Conservation (phyloP, 768 basidiomycete genomes). For the Tulasnella sp. region DNA sequence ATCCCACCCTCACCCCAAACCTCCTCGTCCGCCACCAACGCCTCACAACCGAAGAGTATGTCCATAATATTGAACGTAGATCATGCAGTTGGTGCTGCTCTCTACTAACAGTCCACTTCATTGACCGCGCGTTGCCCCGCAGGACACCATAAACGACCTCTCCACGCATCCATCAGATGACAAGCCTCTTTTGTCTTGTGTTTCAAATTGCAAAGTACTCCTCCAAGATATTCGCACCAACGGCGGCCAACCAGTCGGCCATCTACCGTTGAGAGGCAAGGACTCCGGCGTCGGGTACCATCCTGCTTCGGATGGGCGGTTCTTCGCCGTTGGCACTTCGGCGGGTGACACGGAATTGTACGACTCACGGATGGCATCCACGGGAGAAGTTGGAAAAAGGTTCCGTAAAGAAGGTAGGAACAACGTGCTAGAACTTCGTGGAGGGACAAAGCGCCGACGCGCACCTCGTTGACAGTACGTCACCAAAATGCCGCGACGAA, state of each 20-base stretch:
- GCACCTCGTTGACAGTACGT: not conserved
- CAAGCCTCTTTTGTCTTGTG: not conserved
- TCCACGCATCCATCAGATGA: no score
- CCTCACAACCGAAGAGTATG: no score
- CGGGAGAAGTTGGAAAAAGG: not conserved
- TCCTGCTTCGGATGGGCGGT: not conserved
- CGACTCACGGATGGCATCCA: conserved; percentile 24
- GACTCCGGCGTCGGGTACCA: conserved; percentile 18
- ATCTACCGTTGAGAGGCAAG: not conserved
- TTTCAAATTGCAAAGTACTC: not conserved
- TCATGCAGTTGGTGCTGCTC: no score
- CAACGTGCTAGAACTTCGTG: not conserved
- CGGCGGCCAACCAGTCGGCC: no score
- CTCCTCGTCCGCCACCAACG: no score
- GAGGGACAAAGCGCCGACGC: not conserved
- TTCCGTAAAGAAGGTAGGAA: not conserved
- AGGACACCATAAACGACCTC: no score
- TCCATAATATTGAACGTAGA: no score
- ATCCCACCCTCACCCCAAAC: no score
- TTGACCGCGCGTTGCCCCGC: no score
- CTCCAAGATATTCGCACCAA: no score
- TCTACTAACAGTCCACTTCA: no score
- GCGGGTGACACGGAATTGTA: conserved; percentile 9
- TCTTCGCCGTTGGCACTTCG: conserved; percentile 11
- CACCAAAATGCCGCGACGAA: no score